Conservation (phyloP, 768 basidiomycete species). For the Trametes sanguinea region DNA sequence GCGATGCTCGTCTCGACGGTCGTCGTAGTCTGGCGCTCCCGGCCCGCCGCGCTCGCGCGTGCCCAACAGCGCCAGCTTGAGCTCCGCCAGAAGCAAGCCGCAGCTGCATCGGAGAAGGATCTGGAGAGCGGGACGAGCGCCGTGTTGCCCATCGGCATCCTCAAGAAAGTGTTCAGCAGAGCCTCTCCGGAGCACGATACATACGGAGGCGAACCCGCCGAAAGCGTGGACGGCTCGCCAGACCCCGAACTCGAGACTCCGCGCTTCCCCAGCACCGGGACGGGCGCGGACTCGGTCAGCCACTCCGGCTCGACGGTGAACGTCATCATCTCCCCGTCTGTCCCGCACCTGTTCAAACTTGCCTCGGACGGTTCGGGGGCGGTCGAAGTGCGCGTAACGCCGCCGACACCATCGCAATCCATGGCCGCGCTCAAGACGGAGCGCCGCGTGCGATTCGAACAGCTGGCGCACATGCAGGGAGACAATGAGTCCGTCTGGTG, state of each 20-base stretch:
- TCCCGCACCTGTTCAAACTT: slow-evolving; percentile 19
- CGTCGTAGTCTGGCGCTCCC: slow-evolving; percentile 21
- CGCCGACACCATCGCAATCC: slow-evolving; percentile 21
- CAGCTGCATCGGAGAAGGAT: background rate
- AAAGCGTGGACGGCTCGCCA: slow-evolving; percentile 2
- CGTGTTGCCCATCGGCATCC: slow-evolving; percentile 2
- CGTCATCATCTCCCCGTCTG: slow-evolving; percentile 21
- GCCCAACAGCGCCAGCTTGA: background rate
- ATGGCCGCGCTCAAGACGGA: slow-evolving; percentile 2
- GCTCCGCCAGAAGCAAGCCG: background rate
- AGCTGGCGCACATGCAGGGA: slow-evolving; percentile 8
- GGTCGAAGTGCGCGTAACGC: slow-evolving; percentile 24
- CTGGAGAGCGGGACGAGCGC: slow-evolving; percentile 8
- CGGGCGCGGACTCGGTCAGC: background rate
- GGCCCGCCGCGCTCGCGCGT: slow-evolving; percentile 10
- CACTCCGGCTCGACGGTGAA: slow-evolving; percentile 12
- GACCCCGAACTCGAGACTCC: slow-evolving; percentile 3
- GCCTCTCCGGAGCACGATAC: background rate
- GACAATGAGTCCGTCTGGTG: slow-evolving; percentile 19
- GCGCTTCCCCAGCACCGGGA: background rate
- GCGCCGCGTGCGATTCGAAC: slow-evolving; percentile 13
- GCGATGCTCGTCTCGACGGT: slow-evolving; percentile 21
- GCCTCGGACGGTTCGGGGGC: slow-evolving; percentile 12
- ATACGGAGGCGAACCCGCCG: background rate
- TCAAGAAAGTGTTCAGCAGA: background rate